Evolutionary conservation across 345 rosid species (phyloP), one percentile per base, ranked within the genome.

Genomic region (Salix dunnii): DNA sequence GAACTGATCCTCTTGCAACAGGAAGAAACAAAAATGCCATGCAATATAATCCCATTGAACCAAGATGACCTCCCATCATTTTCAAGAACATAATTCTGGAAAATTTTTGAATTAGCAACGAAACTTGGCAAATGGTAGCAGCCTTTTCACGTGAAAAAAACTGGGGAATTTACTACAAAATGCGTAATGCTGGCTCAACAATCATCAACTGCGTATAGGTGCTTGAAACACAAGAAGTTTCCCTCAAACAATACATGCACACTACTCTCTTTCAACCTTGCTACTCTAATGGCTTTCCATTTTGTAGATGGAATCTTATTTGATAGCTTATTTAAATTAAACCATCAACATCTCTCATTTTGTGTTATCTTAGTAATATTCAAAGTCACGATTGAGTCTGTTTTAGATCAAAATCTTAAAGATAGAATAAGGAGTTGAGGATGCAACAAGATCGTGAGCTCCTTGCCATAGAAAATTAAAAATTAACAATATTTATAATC

Each of bases 1-100:
- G 91, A 80, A 90, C 72, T 1, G 99, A 95, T 65, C 99, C 97
- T 84, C 97, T 89, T 9, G 97, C 81, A 73, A 95, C 68, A 17
- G 97, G 99, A 64, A 93, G 92, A 80, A 95, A 95, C 81, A 95
- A 74, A 77, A 95, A 88, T 16, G 79, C 93, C 86, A 89, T 16
- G 86, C 93, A 90, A 77, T 86, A 79, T 75, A 87, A 75, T 75
- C 99, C 99, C 33, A 93, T 84, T 83, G 87, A 82, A 14, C 97
- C 97, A 0, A 90, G 80, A 61, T 92, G 90, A 64, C 90, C 86
- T 67, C 88, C 97, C 0, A 89, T 78, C 46, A 83, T 38, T 84
- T 86, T 86, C 79, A 90, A 60, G 64, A 90, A 58, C 66, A 79
- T 67, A 55, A 78, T 21, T 63, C 95, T 90, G 84, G 4, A 74